Conservation (phyloP, 1,139 yeast genomes). For the Saccharomyces hybrid region DNA sequence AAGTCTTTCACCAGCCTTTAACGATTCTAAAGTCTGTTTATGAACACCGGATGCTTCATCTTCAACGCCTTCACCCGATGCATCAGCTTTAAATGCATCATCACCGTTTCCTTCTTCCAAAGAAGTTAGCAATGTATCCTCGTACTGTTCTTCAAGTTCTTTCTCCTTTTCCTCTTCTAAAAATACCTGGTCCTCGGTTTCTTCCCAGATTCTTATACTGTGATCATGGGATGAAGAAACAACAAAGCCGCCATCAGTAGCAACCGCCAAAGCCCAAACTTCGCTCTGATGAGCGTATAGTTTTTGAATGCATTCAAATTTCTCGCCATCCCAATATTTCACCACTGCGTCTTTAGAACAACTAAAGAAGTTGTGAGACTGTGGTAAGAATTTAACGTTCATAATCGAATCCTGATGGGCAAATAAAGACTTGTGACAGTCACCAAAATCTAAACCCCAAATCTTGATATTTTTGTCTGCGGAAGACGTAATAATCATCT, state of each 20-base stretch:
- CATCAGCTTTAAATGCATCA: slow-evolving; percentile 32
- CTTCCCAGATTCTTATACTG: slow-evolving; percentile 83
- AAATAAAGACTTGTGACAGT: slow-evolving; percentile 91
- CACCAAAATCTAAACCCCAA: slow-evolving; percentile 99
- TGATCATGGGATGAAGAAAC: slow-evolving; percentile 93
- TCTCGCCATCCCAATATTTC: slow-evolving; percentile 97
- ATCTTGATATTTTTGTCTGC: slow-evolving; percentile 96
- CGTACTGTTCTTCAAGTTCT: slow-evolving; percentile 89
- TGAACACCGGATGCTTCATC: slow-evolving; percentile 61
- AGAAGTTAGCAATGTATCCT: slow-evolving; percentile 61
- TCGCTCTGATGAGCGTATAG: slow-evolving; percentile 85
- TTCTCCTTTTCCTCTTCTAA: slow-evolving; percentile 93
- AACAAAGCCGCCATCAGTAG: slow-evolving; percentile 63
- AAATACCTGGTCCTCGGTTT: slow-evolving; percentile 89
- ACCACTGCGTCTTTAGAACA: slow-evolving; percentile 83
- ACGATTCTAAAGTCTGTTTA: slow-evolving; percentile 81
- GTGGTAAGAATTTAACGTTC: slow-evolving; percentile 78
- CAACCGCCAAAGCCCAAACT: slow-evolving; percentile 83
- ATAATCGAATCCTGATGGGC: slow-evolving; percentile 95
- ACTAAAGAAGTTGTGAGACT: slow-evolving; percentile 81
- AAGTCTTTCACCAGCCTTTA: slow-evolving; percentile 89
- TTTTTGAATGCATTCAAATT: slow-evolving; percentile 87
- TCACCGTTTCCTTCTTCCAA: slow-evolving; percentile 55
- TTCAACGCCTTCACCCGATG: slow-evolving; percentile 39
- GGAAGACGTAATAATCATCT: slow-evolving; percentile 80